A percentile compares a stretch with the other conserved stretches of the same genome.
Conservation (phyloP, 2,329 filamentous ascomycete species). For the Fusarium udum region DNA sequence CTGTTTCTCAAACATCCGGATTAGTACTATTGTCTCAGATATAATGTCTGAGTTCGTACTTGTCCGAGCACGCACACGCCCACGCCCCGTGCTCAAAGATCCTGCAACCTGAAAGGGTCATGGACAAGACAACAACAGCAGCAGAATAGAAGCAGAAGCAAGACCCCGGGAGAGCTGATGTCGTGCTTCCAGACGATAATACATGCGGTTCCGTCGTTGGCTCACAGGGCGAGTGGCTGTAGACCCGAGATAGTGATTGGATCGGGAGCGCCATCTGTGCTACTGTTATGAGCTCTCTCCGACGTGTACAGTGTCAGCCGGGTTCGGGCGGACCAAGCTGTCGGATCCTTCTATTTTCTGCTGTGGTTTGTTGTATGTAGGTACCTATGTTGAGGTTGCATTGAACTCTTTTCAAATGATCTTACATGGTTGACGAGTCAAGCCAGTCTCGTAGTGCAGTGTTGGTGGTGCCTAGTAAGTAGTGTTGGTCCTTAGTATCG, state of each 20-base stretch:
- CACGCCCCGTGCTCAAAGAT: slow-evolving; percentile 32
- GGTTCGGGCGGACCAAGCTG: slow-evolving; percentile 40
- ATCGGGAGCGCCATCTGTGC: slow-evolving; percentile 21
- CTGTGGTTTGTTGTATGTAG: slow-evolving; percentile 30
- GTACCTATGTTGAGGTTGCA: slow-evolving; percentile 31
- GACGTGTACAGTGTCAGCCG: slow-evolving; percentile 36
- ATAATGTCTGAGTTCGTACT: slow-evolving; percentile 30
- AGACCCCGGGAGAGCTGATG: slow-evolving; percentile 26
- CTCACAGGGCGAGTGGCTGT: slow-evolving; percentile 40
- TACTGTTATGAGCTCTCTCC: slow-evolving; percentile 27
- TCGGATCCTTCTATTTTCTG: slow-evolving; percentile 32
- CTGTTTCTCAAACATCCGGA: slow-evolving; percentile 18
- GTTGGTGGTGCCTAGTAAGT: slow-evolving; percentile 14
- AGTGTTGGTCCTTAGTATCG: slow-evolving; percentile 23
- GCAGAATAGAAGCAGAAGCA: background rate
- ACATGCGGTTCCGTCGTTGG: slow-evolving; percentile 37
- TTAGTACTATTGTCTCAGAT: slow-evolving; percentile 34
- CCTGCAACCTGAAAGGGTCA: slow-evolving; percentile 23
- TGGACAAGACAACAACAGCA: background rate
- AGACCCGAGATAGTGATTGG: slow-evolving; percentile 26
- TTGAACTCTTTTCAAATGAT: slow-evolving; percentile 12
- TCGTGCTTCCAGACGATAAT: slow-evolving; percentile 42
- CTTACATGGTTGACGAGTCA: slow-evolving; percentile 21
- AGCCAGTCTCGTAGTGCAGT: background rate
- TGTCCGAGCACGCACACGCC: background rate